A percentile compares a stretch with the other conserved stretches of the same genome.
Evolutionary conservation across 2,329 filamentous ascomycete genomes (phyloP).

Genomic region (Aciculosporium take): DNA sequence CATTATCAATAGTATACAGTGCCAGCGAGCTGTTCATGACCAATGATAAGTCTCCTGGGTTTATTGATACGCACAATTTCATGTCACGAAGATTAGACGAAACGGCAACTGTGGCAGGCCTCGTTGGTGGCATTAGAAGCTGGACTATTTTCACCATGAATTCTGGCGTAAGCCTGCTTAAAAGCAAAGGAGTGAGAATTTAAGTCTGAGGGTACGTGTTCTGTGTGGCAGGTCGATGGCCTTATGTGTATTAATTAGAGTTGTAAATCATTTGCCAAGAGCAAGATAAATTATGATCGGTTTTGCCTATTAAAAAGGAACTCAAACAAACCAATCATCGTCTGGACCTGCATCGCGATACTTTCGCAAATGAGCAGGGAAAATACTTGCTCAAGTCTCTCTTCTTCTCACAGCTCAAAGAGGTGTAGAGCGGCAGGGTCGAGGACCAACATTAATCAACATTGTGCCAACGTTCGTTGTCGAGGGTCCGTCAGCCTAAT

Average conservation of each 20-base stretch:
- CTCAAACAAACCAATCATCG: not conserved
- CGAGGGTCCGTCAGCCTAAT: constrained; percentile 44
- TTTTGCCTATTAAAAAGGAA: not conserved
- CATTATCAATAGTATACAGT: constrained; percentile 46
- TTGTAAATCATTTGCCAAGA: not conserved
- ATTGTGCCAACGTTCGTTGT: constrained; percentile 30
- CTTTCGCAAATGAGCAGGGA: not conserved
- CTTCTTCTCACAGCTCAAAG: not conserved
- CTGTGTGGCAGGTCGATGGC: too few species aligned
- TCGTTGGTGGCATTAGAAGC: constrained; percentile 50
- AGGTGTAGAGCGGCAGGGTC: not conserved
- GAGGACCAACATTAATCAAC: not conserved
- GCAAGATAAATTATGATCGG: not conserved
- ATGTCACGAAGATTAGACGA: constrained; percentile 63
- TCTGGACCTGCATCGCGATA: not conserved
- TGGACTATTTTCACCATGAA: constrained; percentile 74
- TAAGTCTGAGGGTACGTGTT: constrained; percentile 22
- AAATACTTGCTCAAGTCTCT: not conserved
- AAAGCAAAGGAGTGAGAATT: constrained; percentile 77
- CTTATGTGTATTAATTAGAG: not conserved
- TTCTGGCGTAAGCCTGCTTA: constrained; percentile 64
- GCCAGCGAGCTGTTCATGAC: constrained; percentile 88
- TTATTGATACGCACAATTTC: constrained; percentile 65
- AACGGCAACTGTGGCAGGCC: constrained; percentile 44
- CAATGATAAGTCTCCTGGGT: constrained; percentile 62